phyloP scores from a whole-genome alignment of 148 eudicot genomes.

The Nepenthes gracilis region DNA sequence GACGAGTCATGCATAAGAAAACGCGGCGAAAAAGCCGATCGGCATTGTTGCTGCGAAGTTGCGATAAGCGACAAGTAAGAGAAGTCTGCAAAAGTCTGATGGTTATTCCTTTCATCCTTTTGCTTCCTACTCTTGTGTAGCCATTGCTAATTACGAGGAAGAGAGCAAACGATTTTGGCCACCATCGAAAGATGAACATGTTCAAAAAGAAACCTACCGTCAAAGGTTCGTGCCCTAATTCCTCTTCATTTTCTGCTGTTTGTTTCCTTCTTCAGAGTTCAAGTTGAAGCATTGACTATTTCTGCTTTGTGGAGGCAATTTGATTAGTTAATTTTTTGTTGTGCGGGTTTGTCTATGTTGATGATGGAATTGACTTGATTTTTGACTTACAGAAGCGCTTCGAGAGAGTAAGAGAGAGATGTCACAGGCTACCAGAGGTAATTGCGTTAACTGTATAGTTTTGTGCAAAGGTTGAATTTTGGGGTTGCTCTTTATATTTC shows the following conservation, averaged over 20 bases:
- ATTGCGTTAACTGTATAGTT: constrained; percentile 4
- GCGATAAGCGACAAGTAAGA: too few relatives aligned
- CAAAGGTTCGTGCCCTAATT: constrained; percentile 57
- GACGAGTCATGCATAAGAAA: too few relatives aligned
- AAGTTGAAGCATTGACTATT: not conserved
- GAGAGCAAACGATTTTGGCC: too few relatives aligned
- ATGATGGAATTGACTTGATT: constrained; percentile 3
- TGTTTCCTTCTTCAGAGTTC: constrained; percentile 2
- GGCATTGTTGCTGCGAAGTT: too few relatives aligned
- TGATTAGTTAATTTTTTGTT: not conserved
- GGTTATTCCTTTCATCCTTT: too few relatives aligned
- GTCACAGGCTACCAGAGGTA: constrained; percentile 96
- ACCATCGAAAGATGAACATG: constrained; percentile 29
- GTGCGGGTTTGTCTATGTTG: not conserved
- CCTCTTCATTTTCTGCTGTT: not conserved
- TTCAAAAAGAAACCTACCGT: constrained; percentile 82
- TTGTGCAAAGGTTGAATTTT: not conserved
- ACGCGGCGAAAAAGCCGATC: too few relatives aligned
- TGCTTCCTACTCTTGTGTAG: too few relatives aligned
- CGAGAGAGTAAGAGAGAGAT: constrained; percentile 87
- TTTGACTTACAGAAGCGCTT: constrained; percentile 56
- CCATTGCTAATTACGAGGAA: too few relatives aligned
- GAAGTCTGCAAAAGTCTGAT: too few relatives aligned
- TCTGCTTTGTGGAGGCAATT: not conserved
- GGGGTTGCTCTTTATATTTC: not conserved